Conservation (phyloP, 768 basidiomycete genomes). For the Exidia glandulosa region DNA sequence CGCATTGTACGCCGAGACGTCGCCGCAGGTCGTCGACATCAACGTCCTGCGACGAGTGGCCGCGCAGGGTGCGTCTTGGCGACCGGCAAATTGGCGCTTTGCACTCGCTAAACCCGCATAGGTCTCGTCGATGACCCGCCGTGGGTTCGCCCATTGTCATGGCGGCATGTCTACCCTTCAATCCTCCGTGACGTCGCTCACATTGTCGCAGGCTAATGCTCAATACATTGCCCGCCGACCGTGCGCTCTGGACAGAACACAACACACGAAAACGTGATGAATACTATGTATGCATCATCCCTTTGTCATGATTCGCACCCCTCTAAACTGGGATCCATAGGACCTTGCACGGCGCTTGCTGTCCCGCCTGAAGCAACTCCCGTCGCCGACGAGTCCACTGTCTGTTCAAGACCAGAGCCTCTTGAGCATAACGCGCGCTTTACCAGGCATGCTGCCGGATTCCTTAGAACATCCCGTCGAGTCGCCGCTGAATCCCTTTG, state of each 20-base stretch:
- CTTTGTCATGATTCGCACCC: neutral
- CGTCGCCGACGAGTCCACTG: constrained; percentile 30
- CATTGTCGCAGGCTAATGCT: constrained; percentile 42
- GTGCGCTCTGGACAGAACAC: constrained; percentile 49
- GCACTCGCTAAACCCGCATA: constrained; percentile 16
- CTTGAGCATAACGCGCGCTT: constrained; percentile 39
- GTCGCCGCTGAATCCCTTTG: constrained; percentile 36
- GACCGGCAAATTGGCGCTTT: neutral
- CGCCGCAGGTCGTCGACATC: constrained; percentile 44
- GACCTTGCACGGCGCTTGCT: constrained; percentile 59
- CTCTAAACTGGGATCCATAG: constrained; percentile 23
- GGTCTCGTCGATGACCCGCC: constrained; percentile 64
- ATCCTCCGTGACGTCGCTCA: neutral
- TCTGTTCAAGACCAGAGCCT: constrained; percentile 37
- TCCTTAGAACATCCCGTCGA: constrained; percentile 46
- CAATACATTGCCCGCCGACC: constrained; percentile 46
- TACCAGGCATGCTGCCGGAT: constrained; percentile 41
- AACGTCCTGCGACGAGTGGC: constrained; percentile 44
- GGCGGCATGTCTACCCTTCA: constrained; percentile 44
- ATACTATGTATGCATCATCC: constrained; percentile 51
- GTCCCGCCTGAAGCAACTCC: constrained; percentile 36
- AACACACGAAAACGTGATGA: constrained; percentile 48
- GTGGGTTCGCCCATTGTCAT: constrained; percentile 67
- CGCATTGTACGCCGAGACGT: constrained; percentile 42
- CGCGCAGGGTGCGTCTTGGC: constrained; percentile 44